Evolutionary conservation across 495 filamentous ascomycete species (phyloP), one percentile per base, ranked within the genome.

Genomic region (Penicillium turbatum): DNA sequence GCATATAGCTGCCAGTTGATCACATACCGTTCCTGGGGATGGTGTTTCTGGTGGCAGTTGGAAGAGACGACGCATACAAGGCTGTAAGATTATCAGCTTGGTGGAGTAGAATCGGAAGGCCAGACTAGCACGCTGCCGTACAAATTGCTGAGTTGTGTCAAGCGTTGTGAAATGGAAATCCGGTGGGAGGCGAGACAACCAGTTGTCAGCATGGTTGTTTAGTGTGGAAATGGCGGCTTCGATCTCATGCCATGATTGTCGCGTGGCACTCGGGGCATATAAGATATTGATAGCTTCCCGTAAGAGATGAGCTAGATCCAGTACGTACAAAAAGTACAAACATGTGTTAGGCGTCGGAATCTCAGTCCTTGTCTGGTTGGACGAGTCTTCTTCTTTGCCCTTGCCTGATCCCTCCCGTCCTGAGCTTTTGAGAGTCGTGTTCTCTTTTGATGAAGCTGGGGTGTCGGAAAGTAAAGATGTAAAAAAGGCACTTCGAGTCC

Each of bases 101-200:
- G 76, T 72, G 53, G 78, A 79, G 54, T 81, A 77, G 54, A 79
- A 85, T 32, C 73, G 71, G 51, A 86, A 73, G 2, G 72, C 76
- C 6, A 82, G 64, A 12, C 68, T 64, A 24, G 53, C 48, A 21
- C 69, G 64, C 34, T 65, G 57, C 48, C 51, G 44, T 36, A 50
- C 41, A 71, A 78, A 62, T 63, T 66, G 53, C 64, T 64, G 39
- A 61, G 48, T 11, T 46, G 19, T 17, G 34, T 53, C 43, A n/a
- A 53, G 15, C 10, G 48, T 36, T 6, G 34, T 36, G 16, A 65
- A 60, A 26, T 32, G 72, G 68, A 35, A 84, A 35, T 55, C 53
- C 35, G 34, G 26, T 16, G 60, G 65, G 6, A 69, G 53, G 36
- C 55, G 54, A 16, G 54, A 48, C 37, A 64, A 53, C 65, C 68